Evolutionary conservation across 768 basidiomycete genomes (phyloP).

Genomic region (Boletales sp.): DNA sequence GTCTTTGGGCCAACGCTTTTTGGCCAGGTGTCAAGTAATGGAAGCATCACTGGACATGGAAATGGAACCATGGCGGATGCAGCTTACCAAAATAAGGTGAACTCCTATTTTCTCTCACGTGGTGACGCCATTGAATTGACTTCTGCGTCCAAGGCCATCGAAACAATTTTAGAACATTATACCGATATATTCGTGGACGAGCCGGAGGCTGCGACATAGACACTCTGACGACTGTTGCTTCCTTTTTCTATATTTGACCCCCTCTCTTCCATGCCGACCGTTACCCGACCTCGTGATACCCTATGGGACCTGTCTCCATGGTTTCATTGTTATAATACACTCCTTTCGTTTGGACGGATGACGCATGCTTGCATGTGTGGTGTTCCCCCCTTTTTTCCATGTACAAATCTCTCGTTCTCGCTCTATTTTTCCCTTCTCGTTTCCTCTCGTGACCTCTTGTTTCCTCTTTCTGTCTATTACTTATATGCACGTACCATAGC

Average conservation of each 20-base stretch:
- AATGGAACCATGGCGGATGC: conserved; percentile 66
- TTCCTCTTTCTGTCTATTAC: conserved; percentile 2
- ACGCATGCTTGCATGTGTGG: background rate
- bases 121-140: conserved; percentile 5
- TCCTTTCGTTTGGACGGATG: background rate
- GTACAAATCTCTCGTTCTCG: background rate
- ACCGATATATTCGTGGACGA: conserved; percentile 97
- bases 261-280: conserved; percentile 8
- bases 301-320: conserved; percentile 8
- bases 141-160: conserved; percentile 63
- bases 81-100: conserved; percentile 67
- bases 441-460: background rate
- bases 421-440: background rate
- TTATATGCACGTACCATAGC: conserved; percentile 16
- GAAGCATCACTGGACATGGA: conserved; percentile 42
- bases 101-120: background rate
- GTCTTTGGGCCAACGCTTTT: conserved; percentile 98
- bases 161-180: conserved; percentile 93
- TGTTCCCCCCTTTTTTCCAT: background rate
- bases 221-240: background rate
- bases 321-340: conserved; percentile 12
- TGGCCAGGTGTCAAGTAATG: conserved; percentile 54
- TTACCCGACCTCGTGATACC: conserved; percentile 30
- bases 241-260: background rate
- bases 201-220: conserved; percentile 42